Evolutionary conservation across 352 stramenopile genomes (phyloP).

Genomic region (Pythium dissimile): DNA sequence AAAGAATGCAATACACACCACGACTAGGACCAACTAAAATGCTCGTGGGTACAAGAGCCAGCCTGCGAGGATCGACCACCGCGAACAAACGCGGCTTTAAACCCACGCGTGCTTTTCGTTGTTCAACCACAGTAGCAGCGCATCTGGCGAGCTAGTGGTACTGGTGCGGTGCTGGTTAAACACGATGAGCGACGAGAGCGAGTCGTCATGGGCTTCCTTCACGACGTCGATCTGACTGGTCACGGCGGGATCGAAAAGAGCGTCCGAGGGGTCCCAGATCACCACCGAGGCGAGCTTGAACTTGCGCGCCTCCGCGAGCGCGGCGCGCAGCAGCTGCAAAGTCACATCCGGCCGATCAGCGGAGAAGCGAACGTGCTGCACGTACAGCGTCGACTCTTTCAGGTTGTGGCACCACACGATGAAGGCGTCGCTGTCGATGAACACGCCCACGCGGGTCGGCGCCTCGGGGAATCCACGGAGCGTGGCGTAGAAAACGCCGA

Average conservation of each 20-base stretch:
- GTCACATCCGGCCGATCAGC: conserved; percentile 9
- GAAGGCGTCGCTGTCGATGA: conserved; percentile 40
- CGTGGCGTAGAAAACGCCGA: conserved; percentile 47
- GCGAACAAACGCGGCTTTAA: too few species aligned
- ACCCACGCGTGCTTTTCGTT: conserved; percentile 66
- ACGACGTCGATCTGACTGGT: conserved; percentile 27
- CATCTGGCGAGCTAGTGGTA: not conserved
- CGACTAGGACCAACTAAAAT: too few species aligned
- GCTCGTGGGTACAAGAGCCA: too few species aligned
- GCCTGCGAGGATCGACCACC: too few species aligned
- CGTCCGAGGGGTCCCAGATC: conserved; percentile 51
- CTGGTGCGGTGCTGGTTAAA: conserved; percentile 24
- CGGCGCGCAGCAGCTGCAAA: conserved; percentile 23
- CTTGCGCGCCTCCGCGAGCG: conserved; percentile 1
- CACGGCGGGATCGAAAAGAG: conserved; percentile 24
- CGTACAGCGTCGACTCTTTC: conserved; percentile 53
- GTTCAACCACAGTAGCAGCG: conserved; percentile 33
- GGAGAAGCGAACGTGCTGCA: conserved; percentile 44
- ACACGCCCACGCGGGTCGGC: conserved; percentile 37
- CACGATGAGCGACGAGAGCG: conserved; percentile 55
- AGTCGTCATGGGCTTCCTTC: conserved; percentile 38
- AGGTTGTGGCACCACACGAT: conserved; percentile 66
- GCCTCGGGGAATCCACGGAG: conserved; percentile 29
- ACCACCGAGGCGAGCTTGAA: conserved; percentile 17
- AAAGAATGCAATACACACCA: too few species aligned